Percentiles rank a stretch among this genome's conserved stretches.
Evolutionary conservation across 371 early-diverging fungal genomes (phyloP).

Genomic region (Mucor circinelloides): DNA sequence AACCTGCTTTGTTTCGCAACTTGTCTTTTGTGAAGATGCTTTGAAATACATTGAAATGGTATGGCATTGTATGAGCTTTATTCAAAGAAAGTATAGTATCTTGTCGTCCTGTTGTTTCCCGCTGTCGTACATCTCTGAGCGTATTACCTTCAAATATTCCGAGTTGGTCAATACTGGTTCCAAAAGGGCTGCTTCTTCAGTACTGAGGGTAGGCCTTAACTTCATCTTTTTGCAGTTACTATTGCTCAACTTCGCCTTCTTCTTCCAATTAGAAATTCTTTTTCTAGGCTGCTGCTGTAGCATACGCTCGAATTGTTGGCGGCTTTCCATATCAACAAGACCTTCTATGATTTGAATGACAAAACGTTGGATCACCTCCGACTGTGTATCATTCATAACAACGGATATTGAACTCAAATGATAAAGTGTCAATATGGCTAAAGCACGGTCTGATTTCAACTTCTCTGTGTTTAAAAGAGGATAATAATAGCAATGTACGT

Average conservation of each 20-base stretch:
- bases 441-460: slow-evolving; percentile 11
- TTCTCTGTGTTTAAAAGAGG: slow-evolving; percentile 7
- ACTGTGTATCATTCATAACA: neutral
- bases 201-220: slow-evolving; percentile 2
- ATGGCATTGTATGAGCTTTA: neutral
- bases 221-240: neutral
- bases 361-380: neutral
- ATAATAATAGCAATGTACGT: neutral
- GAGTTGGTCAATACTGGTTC: neutral
- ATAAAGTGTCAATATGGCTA: slow-evolving; percentile 15
- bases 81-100: neutral
- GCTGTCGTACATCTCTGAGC: neutral
- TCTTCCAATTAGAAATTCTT: slow-evolving; percentile 13
- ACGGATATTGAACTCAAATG: slow-evolving; percentile 1
- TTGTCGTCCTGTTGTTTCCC: neutral
- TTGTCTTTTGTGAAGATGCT: too few species aligned
- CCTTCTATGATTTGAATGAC: slow-evolving; percentile 20
- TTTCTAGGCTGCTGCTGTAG: slow-evolving; percentile 13
- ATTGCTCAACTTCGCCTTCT: neutral
- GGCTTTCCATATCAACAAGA: slow-evolving; percentile 10
- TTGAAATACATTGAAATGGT: neutral
- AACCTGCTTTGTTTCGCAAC: too few species aligned
- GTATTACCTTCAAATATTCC: too few species aligned
- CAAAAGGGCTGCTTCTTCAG: neutral
- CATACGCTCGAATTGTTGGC: slow-evolving; percentile 10